phyloP scores from a whole-genome alignment of 768 basidiomycete genomes.

The Tylopilus sp. region DNA sequence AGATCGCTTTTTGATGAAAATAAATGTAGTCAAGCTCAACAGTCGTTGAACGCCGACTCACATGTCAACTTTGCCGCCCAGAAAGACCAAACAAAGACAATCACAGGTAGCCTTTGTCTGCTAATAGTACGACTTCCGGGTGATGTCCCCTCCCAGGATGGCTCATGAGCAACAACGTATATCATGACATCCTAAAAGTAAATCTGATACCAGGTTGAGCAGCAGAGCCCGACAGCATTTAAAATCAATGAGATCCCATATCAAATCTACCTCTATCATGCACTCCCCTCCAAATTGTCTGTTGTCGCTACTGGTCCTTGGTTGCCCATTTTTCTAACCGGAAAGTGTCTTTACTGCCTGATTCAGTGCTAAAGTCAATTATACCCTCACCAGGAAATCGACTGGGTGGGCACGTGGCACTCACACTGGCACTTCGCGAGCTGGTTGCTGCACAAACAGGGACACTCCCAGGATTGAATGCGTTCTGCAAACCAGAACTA shows the following conservation, averaged over 20 bases:
- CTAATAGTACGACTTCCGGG: too few relatives aligned
- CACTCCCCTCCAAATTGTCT: not conserved
- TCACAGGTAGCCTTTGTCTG: too few relatives aligned
- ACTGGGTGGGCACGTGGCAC: not conserved
- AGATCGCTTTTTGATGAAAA: too few relatives aligned
- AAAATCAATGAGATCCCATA: not conserved
- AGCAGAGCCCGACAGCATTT: not conserved
- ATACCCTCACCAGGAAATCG: conserved; percentile 16
- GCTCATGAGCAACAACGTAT: not conserved
- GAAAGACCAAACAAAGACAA: too few relatives aligned
- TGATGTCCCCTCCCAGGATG: too few relatives aligned
- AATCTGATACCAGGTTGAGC: not conserved
- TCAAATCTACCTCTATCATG: too few relatives aligned
- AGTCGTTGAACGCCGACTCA: too few relatives aligned
- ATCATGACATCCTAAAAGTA: not conserved
- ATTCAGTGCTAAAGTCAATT: conserved; percentile 3
- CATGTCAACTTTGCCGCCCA: too few relatives aligned
- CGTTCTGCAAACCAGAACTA: not conserved
- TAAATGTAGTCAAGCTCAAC: too few relatives aligned
- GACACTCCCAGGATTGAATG: not conserved
- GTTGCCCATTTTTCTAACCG: not conserved
- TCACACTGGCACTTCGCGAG: conserved; percentile 10
- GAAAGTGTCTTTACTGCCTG: not conserved
- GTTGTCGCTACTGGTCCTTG: not conserved
- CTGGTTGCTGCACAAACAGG: not conserved